Evolutionary conservation across 2,329 filamentous ascomycete genomes (phyloP).

Genomic region (Aspergillus neotritici): DNA sequence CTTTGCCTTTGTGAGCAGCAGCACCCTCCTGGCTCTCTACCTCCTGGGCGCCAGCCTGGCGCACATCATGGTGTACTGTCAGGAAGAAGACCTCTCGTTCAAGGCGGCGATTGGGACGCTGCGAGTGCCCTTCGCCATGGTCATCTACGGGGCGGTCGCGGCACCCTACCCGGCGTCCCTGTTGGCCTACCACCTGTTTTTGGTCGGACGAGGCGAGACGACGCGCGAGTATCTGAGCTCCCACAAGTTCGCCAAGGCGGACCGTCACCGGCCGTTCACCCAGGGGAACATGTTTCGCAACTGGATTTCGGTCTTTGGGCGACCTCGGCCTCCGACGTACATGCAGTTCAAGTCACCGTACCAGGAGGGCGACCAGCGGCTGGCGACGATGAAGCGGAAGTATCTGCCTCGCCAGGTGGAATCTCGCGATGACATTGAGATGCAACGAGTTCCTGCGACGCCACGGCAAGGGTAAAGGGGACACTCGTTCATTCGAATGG

Average conservation of each 20-base stretch:
- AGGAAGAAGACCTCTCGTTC: conserved; percentile 61
- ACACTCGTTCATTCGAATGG: too few relatives aligned
- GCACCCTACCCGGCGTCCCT: conserved; percentile 77
- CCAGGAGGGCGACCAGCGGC: conserved; percentile 74
- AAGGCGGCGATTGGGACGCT: conserved; percentile 62
- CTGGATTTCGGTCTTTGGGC: conserved; percentile 71
- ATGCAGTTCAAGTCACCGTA: conserved; percentile 77
- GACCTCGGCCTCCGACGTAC: conserved; percentile 82
- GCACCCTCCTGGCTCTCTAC: conserved; percentile 70
- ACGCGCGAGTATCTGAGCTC: conserved; percentile 94
- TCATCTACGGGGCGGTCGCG: conserved; percentile 71
- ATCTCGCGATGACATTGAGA: conserved; percentile 60
- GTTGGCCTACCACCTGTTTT: conserved; percentile 82
- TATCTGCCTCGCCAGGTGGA: conserved; percentile 45
- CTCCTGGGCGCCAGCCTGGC: conserved; percentile 72
- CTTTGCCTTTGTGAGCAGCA: conserved; percentile 79
- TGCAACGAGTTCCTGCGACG: conserved; percentile 55
- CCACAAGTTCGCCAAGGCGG: conserved; percentile 88
- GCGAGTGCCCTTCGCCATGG: conserved; percentile 79
- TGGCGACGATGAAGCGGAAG: conserved; percentile 57
- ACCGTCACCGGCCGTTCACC: conserved; percentile 85
- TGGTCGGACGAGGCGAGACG: conserved; percentile 86
- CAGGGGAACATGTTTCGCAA: conserved; percentile 72
- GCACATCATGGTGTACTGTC: conserved; percentile 70
- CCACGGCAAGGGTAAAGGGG: conserved; percentile 15